phyloP scores from a whole-genome alignment of 2,329 filamentous ascomycete species.

The Coleophoma eucalyptorum region DNA sequence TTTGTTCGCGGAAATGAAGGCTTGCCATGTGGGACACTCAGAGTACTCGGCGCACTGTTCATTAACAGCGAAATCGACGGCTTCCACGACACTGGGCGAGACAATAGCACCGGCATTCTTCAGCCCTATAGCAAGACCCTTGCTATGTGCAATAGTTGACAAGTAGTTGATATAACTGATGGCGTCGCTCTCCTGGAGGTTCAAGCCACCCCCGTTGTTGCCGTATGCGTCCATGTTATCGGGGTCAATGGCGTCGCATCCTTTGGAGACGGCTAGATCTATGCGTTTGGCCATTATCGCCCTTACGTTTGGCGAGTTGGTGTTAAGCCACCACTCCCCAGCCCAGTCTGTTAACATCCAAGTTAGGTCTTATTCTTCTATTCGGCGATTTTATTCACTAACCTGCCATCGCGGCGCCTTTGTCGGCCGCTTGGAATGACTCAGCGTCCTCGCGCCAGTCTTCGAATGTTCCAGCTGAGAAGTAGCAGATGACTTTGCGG shows the following conservation, averaged over 20 bases:
- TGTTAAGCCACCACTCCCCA: constrained; percentile 62
- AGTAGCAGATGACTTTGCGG: constrained; percentile 68
- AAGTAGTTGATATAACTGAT: constrained; percentile 58
- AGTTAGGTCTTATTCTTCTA: too few species aligned
- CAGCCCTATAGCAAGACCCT: constrained; percentile 58
- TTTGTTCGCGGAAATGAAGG: constrained; percentile 56
- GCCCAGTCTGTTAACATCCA: constrained; percentile 62
- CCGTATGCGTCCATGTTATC: constrained; percentile 64
- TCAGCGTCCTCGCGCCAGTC: constrained; percentile 51
- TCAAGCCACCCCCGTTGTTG: constrained; percentile 59
- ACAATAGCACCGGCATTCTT: constrained; percentile 66
- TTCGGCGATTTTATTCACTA: too few species aligned
- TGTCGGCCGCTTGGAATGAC: constrained; percentile 48
- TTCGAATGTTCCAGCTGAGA: constrained; percentile 67
- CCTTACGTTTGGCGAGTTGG: constrained; percentile 50
- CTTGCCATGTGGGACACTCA: constrained; percentile 53
- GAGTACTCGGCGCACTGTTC: constrained; percentile 60
- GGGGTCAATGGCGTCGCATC: constrained; percentile 64
- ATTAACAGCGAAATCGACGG: constrained; percentile 63
- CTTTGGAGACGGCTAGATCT: constrained; percentile 52
- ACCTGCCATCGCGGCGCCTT: too few species aligned
- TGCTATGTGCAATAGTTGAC: constrained; percentile 44
- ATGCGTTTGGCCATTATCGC: constrained; percentile 59
- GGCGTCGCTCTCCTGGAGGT: constrained; percentile 50
- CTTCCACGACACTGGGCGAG: constrained; percentile 31